Conservation (phyloP, 1,284 basidiomycete genomes). For the Microbotryomycetes sp. region DNA sequence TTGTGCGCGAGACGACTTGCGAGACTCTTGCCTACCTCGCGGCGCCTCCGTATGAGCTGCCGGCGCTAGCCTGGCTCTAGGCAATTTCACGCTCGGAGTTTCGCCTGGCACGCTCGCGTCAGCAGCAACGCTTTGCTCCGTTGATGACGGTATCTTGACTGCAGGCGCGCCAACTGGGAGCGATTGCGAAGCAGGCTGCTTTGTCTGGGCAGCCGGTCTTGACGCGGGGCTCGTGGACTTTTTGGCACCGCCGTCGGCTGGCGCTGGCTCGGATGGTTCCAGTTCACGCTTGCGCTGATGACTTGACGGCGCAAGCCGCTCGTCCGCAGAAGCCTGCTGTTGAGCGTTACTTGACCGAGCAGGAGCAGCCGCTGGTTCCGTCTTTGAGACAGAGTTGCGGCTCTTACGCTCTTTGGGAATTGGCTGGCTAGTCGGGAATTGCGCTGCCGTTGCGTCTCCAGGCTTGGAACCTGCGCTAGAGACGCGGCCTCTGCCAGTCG, state of each 20-base stretch:
- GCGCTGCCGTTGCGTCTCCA: neutral
- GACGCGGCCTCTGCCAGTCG: no score
- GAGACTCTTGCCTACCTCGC: neutral
- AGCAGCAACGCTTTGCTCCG: neutral
- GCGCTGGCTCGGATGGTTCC: slow-evolving; percentile 6
- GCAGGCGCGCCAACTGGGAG: neutral
- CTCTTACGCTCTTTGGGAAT: neutral
- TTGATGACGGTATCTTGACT: neutral
- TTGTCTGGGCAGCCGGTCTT: slow-evolving; percentile 21
- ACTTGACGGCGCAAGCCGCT: neutral
- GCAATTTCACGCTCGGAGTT: neutral
- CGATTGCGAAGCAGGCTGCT: slow-evolving; percentile 22
- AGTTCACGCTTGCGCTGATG: neutral
- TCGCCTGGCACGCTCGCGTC: neutral
- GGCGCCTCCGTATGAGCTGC: neutral
- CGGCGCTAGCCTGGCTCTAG: neutral
- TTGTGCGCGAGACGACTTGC: neutral
- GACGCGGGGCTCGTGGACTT: slow-evolving; percentile 29
- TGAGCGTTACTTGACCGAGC: neutral
- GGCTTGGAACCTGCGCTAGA: neutral
- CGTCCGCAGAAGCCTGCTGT: neutral
- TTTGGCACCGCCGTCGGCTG: slow-evolving; percentile 12
- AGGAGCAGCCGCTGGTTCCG: neutral
- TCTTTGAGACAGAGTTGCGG: neutral
- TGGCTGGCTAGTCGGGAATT: neutral